Percentiles rank a stretch among this genome's conserved stretches.
These are phyloP conservation scores for Fusarium foetens DNA, from an alignment of 2,329 filamentous ascomycete genomes.

Conservation along the genomic window DNA sequence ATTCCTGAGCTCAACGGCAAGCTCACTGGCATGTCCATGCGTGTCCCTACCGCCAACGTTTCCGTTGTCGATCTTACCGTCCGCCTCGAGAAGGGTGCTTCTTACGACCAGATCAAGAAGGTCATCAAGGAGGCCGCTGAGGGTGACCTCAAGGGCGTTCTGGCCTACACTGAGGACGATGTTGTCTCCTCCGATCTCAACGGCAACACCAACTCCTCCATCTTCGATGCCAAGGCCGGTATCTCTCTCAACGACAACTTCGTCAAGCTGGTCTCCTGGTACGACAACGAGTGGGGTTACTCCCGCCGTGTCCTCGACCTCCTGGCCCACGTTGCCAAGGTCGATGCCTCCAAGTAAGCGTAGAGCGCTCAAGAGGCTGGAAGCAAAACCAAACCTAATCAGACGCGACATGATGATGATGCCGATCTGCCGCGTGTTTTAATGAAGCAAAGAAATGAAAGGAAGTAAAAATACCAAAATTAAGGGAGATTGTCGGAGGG, in stretches of 20 bases:
- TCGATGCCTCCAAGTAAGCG: constrained; percentile 69
- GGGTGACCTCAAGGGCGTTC: constrained; percentile 86
- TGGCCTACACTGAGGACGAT: constrained; percentile 97
- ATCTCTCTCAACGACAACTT: constrained; percentile 99
- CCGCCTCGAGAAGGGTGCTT: constrained; percentile 90
- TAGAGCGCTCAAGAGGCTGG: constrained; percentile 34
- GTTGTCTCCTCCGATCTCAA: constrained; percentile 94
- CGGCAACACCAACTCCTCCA: constrained; percentile 93
- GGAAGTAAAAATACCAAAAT: constrained; percentile 41
- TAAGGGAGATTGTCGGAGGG: constrained; percentile 40
- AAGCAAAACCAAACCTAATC: constrained; percentile 43
- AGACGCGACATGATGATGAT: constrained; percentile 26
- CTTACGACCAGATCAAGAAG: constrained; percentile 92
- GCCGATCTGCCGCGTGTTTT: constrained; percentile 35
- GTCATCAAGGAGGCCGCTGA: constrained; percentile 88
- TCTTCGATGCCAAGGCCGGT: constrained; percentile 99
- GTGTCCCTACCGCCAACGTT: constrained; percentile 98
- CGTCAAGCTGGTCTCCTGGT: constrained; percentile 98
- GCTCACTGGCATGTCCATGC: constrained; percentile 99
- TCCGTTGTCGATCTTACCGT: constrained; percentile 97
- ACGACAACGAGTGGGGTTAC: constrained; percentile 99
- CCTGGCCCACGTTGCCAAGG: constrained; percentile 80
- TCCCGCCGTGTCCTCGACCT: constrained; percentile 93
- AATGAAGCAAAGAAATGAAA: constrained; percentile 41
- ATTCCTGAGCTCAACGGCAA: constrained; percentile 98